These are phyloP conservation scores for Forsythia suspensa DNA, from an alignment of 257 asterid genomes.

Conservation along the genomic window DNA sequence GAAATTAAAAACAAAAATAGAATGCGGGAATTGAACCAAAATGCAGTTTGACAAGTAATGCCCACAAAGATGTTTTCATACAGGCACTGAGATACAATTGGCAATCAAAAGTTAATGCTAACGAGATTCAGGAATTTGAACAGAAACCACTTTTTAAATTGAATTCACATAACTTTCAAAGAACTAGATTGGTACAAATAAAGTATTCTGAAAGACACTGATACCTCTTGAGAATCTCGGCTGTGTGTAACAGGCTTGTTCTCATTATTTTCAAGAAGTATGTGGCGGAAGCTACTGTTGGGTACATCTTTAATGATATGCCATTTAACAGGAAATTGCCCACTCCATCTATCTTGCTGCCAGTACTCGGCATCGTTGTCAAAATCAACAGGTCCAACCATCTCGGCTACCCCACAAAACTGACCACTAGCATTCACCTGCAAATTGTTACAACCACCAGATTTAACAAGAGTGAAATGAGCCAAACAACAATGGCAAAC, in stretches of 20 bases:
- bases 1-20: background rate
- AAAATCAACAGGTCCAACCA: conserved; percentile 91
- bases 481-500: conserved; percentile 17
- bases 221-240: conserved; percentile 98
- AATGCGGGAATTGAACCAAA: background rate
- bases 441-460: conserved; percentile 25
- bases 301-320: conserved; percentile 91
- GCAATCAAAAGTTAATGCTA: background rate
- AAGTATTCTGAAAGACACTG: conserved; percentile 13
- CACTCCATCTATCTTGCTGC: conserved; percentile 99
- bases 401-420: conserved; percentile 98
- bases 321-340: conserved; percentile 98
- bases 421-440: conserved; percentile 99
- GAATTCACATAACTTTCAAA: background rate
- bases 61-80: background rate
- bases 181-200: background rate
- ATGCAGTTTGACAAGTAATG: background rate
- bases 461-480: conserved; percentile 11
- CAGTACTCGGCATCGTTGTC: conserved; percentile 95
- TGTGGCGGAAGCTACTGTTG: conserved; percentile 91
- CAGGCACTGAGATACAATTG: background rate
- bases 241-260: conserved; percentile 99
- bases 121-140: background rate
- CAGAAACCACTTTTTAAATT: background rate
- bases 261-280: conserved; percentile 89